These are phyloP conservation scores for Talaromyces sp. DNA, from an alignment of 2,329 filamentous ascomycete genomes.

Conservation along the genomic window DNA sequence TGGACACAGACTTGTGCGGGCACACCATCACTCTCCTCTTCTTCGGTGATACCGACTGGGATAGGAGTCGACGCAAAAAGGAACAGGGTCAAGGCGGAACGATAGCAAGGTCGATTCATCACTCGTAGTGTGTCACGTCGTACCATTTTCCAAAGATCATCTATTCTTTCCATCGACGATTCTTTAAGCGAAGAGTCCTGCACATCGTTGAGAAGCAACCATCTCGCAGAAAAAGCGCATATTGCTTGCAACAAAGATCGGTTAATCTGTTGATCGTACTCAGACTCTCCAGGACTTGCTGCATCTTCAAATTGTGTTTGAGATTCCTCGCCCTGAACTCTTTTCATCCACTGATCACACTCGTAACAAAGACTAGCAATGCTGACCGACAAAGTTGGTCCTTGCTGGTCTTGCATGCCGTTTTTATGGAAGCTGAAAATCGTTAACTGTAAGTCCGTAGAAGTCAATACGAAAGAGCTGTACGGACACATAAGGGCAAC, in stretches of 20 bases:
- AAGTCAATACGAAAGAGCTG: not conserved
- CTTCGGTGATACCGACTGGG: conserved; percentile 34
- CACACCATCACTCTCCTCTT: conserved; percentile 37
- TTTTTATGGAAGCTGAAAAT: conserved; percentile 6
- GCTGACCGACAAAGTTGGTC: conserved; percentile 13
- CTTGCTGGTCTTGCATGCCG: not conserved
- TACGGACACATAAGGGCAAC: conserved; percentile 38
- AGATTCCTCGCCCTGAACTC: conserved; percentile 17
- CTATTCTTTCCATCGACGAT: conserved; percentile 15
- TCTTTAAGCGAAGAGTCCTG: not conserved
- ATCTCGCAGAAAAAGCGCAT: conserved; percentile 22
- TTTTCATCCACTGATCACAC: conserved; percentile 32
- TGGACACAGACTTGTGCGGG: conserved; percentile 38
- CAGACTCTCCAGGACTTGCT: conserved; percentile 2
- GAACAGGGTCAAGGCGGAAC: conserved; percentile 36
- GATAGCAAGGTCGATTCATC: conserved; percentile 38
- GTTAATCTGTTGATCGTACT: conserved; percentile 17
- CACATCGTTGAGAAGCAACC: conserved; percentile 19
- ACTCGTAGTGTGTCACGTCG: conserved; percentile 35
- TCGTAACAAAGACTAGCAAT: conserved; percentile 14
- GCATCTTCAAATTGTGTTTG: conserved; percentile 4
- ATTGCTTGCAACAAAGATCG: conserved; percentile 21
- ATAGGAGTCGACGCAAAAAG: conserved; percentile 38
- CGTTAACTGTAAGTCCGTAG: not conserved
- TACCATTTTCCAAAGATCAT: conserved; percentile 29